Conservation (phyloP, 176 grass and related monocot species). For the Poa annua region DNA sequence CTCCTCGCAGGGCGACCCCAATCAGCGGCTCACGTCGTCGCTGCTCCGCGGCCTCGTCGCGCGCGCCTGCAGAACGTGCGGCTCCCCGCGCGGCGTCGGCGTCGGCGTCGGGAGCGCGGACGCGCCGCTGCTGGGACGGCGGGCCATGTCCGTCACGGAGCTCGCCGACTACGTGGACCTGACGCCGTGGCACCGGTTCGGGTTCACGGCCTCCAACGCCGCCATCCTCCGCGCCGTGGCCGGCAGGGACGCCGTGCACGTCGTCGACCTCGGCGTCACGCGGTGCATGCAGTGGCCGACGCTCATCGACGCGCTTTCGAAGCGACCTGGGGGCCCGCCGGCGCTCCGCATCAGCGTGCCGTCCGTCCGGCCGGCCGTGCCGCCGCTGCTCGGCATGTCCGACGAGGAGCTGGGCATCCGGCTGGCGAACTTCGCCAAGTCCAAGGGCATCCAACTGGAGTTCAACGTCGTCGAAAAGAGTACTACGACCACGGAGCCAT, state of each 20-base stretch:
- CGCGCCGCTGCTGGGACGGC: not conserved
- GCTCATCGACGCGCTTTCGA: conserved; percentile 78
- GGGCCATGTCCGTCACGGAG: conserved; percentile 75
- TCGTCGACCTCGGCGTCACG: conserved; percentile 78
- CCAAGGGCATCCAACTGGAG: conserved; percentile 72
- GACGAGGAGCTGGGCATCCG: conserved; percentile 71
- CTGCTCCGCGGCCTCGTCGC: conserved; percentile 82
- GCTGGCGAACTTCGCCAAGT: conserved; percentile 74
- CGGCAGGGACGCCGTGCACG: conserved; percentile 59
- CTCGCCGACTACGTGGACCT: conserved; percentile 88
- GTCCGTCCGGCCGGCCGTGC: conserved; percentile 28
- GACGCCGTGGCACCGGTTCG: conserved; percentile 88
- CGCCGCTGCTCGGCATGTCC: conserved; percentile 57
- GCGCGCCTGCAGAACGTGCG: conserved; percentile 68
- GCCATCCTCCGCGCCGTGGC: conserved; percentile 76
- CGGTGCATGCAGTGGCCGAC: conserved; percentile 99
- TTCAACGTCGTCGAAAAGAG: conserved; percentile 59
- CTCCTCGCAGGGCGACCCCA: conserved; percentile 73
- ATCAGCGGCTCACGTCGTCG: conserved; percentile 81
- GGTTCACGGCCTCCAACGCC: conserved; percentile 78
- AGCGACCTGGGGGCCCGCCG: conserved; percentile 62
- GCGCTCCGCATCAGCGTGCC: conserved; percentile 73
- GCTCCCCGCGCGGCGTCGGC: conserved; percentile 20
- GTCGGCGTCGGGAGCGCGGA: not conserved
- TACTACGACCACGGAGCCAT: not conserved